Percentiles rank a stretch among this genome's conserved stretches.
Conservation (phyloP, 345 rosid genomes). For the Cardamine resedifolia region DNA sequence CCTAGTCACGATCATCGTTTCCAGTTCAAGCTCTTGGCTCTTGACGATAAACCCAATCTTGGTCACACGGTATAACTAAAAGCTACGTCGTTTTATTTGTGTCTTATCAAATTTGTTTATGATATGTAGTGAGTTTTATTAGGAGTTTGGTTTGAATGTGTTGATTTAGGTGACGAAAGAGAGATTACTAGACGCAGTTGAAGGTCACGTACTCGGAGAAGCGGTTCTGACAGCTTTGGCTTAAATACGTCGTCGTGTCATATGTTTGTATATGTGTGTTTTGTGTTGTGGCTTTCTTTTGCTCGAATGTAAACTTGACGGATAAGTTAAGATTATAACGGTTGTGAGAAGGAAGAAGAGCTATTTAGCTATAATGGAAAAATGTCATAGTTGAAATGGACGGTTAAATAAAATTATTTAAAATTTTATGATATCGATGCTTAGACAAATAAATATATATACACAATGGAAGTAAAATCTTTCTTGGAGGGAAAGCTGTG, state of each 20-base stretch:
- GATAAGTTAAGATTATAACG: neutral
- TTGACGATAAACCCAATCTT: conserved; percentile 50
- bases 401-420: neutral
- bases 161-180: conserved; percentile 66
- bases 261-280: neutral
- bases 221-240: conserved; percentile 53
- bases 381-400: neutral
- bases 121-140: neutral
- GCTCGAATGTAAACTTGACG: neutral
- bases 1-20: conserved; percentile 63
- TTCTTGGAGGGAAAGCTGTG: no score
- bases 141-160: neutral
- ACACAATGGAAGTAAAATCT: no score
- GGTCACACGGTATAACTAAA: conserved; percentile 54
- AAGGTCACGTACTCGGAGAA: conserved; percentile 70
- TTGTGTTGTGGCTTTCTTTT: neutral
- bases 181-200: conserved; percentile 59
- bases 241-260: conserved; percentile 22
- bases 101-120: neutral
- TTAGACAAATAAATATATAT: no score
- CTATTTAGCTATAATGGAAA: neutral
- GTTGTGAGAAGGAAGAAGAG: neutral
- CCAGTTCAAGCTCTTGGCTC: conserved; percentile 70
- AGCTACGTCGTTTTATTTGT: neutral
- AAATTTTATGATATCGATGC: no score